Percentiles rank a stretch among this genome's conserved stretches.
Conservation (phyloP, 768 basidiomycete genomes). For the Tricholoma sp. region DNA sequence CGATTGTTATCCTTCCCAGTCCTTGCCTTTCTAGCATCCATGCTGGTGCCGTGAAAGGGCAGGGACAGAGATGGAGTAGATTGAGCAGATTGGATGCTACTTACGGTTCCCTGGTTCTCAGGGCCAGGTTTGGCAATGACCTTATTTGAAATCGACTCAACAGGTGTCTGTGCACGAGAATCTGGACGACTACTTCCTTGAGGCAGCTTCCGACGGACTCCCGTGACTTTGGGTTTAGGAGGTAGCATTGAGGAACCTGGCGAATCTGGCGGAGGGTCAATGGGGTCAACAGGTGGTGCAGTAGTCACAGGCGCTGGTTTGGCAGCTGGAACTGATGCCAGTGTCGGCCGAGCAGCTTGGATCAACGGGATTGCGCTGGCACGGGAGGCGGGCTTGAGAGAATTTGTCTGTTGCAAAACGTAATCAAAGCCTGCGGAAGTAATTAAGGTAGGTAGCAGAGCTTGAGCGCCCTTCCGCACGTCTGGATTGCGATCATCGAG, state of each 20-base stretch:
- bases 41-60: conserved; percentile 48
- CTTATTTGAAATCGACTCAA: conserved; percentile 31
- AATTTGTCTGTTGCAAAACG: conserved; percentile 80
- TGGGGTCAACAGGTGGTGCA: conserved; percentile 25
- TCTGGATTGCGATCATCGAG: conserved; percentile 91
- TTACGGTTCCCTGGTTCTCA: conserved; percentile 38
- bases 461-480: conserved; percentile 87
- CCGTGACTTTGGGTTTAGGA: conserved; percentile 48
- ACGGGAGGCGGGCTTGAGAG: conserved; percentile 89
- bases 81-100: conserved; percentile 24
- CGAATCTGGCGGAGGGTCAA: conserved; percentile 41
- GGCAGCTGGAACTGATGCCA: conserved; percentile 20
- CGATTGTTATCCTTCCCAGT: conserved; percentile 70
- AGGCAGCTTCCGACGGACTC: conserved; percentile 71
- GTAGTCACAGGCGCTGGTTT: conserved; percentile 23
- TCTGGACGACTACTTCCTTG: conserved; percentile 52
- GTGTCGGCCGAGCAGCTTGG: conserved; percentile 65
- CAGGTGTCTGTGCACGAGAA: conserved; percentile 38
- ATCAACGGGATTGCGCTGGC: conserved; percentile 82
- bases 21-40: conserved; percentile 60
- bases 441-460: conserved; percentile 73
- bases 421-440: conserved; percentile 73
- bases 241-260: conserved; percentile 32
- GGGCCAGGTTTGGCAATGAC: conserved; percentile 23
- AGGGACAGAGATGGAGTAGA: conserved; percentile 28